Conservation (phyloP, 108 stramenopile species). For the Aurantiochytrium sp. region DNA sequence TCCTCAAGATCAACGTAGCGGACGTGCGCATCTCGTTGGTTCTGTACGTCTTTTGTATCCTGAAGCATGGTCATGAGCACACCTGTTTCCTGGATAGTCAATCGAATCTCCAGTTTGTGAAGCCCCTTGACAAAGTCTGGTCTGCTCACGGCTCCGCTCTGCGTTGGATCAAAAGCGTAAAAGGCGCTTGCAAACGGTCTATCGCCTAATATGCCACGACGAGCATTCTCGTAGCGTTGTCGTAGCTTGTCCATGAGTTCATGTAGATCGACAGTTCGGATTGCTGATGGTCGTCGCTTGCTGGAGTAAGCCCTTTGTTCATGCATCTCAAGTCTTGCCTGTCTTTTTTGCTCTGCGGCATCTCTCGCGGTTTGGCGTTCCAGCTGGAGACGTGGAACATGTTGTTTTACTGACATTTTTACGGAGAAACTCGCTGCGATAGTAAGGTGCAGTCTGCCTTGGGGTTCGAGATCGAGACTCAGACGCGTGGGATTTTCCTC, state of each 20-base stretch:
- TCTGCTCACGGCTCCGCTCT: not conserved
- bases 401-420: too few relatives aligned
- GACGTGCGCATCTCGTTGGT: not conserved
- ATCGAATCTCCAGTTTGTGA: not conserved
- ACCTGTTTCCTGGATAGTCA: not conserved
- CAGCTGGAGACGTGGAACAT: too few relatives aligned
- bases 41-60: not conserved
- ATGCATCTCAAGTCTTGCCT: not conserved
- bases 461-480: too few relatives aligned
- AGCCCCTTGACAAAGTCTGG: constrained; percentile 6
- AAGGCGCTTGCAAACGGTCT: not conserved
- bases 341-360: too few relatives aligned
- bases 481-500: too few relatives aligned
- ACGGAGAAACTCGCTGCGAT: too few relatives aligned
- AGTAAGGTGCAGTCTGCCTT: too few relatives aligned
- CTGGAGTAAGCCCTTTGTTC: not conserved
- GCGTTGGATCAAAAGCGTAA: not conserved
- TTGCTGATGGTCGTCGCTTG: not conserved
- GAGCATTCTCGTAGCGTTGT: not conserved
- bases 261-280: not conserved
- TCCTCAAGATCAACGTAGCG: not conserved
- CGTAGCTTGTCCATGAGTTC: not conserved
- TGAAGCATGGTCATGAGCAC: not conserved
- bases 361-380: too few relatives aligned
- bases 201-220: not conserved